These are phyloP conservation scores for Lepidium sativum DNA, from an alignment of 345 rosid genomes.

Conservation along the genomic window DNA sequence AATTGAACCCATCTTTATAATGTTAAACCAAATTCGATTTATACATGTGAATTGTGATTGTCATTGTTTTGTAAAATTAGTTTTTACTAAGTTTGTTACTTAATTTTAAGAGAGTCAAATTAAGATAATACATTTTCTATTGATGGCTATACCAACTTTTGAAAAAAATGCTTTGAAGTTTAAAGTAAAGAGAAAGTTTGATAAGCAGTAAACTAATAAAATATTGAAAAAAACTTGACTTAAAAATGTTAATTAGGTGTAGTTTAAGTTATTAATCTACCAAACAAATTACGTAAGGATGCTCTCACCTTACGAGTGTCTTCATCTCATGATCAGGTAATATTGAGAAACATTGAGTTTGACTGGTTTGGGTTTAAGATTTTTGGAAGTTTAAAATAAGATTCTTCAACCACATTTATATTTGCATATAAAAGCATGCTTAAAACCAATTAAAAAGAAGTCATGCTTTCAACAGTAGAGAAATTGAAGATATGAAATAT, in stretches of 20 bases:
- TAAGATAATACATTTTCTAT: background rate
- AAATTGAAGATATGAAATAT: too few species aligned
- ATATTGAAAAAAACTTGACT: conserved; percentile 9
- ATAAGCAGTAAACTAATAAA: background rate
- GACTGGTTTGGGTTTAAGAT: too few species aligned
- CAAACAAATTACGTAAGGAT: conserved; percentile 19
- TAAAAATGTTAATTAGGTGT: background rate
- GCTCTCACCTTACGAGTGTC: background rate
- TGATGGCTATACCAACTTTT: conserved; percentile 12
- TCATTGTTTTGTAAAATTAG: background rate
- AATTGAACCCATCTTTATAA: background rate
- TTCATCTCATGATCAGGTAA: conserved; percentile 1
- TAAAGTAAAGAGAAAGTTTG: background rate
- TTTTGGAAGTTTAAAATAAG: too few species aligned
- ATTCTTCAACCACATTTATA: too few species aligned
- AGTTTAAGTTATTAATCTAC: conserved; percentile 5
- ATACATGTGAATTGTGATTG: background rate
- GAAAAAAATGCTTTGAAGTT: background rate
- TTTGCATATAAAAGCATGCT: too few species aligned
- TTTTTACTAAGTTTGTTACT: background rate
- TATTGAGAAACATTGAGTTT: background rate
- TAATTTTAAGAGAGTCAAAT: conserved; percentile 11
- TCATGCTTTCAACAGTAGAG: too few species aligned
- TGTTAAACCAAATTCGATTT: background rate
- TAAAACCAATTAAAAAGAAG: too few species aligned